Evolutionary conservation across 1,284 basidiomycete species (phyloP).

Genomic region (Irpex sp.): DNA sequence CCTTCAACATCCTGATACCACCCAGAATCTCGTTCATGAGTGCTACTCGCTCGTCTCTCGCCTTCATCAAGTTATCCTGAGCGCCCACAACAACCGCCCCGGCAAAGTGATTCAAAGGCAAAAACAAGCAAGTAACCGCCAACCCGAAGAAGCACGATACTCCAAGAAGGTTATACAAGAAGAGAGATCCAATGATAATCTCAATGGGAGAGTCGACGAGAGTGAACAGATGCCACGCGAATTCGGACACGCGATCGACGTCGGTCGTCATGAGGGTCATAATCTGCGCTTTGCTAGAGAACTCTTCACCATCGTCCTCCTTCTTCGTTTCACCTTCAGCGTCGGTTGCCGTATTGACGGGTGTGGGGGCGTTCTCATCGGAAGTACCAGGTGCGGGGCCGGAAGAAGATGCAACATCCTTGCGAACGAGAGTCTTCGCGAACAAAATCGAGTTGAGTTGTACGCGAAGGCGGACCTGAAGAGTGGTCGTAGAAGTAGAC

Average conservation of each 20-base stretch:
- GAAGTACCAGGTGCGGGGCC: conserved; percentile 4
- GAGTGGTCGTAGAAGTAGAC: conserved; percentile 67
- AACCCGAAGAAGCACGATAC: conserved; percentile 81
- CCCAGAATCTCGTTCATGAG: conserved; percentile 94
- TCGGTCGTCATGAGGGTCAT: conserved; percentile 90
- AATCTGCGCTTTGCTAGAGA: conserved; percentile 88
- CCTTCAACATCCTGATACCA: conserved; percentile 92
- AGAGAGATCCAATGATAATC: conserved; percentile 74
- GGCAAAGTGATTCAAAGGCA: conserved; percentile 86
- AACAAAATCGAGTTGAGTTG: conserved; percentile 88
- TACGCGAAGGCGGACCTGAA: conserved; percentile 71
- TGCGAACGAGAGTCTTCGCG: conserved; percentile 85
- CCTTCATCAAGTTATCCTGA: conserved; percentile 91
- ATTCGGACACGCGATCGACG: conserved; percentile 85
- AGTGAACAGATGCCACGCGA: conserved; percentile 75
- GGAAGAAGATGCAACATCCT: conserved; percentile 75
- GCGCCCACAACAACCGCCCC: conserved; percentile 80
- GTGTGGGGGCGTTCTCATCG: neutral
- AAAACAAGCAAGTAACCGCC: conserved; percentile 77
- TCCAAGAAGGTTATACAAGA: conserved; percentile 81
- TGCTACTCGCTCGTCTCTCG: conserved; percentile 84
- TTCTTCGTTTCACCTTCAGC: conserved; percentile 28
- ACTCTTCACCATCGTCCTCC: conserved; percentile 68
- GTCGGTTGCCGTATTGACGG: conserved; percentile 10
- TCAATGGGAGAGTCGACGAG: conserved; percentile 83